Conservation (phyloP, 73 alveolate species). For the Paraurostyla sp. region DNA sequence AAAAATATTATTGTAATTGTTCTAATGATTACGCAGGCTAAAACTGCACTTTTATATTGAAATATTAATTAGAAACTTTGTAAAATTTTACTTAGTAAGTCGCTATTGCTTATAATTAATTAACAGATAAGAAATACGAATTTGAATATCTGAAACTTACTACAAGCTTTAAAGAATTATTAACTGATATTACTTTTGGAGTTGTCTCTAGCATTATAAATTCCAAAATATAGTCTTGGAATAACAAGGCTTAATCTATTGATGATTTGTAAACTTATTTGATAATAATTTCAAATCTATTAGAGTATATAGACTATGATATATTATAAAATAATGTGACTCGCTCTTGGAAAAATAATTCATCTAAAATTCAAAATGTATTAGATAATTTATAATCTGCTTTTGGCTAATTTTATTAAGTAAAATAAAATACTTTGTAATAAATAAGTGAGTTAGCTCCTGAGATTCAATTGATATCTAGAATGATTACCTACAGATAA, state of each 20-base stretch:
- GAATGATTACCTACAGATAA: constrained; percentile 18
- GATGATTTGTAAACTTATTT: constrained; percentile 7
- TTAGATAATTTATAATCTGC: neutral
- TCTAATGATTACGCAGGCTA: neutral
- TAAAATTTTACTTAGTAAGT: neutral
- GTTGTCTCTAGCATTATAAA: neutral
- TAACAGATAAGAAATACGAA: neutral
- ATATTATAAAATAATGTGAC: neutral
- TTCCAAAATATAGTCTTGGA: neutral
- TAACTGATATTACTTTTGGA: neutral
- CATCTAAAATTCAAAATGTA: neutral
- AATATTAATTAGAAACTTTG: neutral
- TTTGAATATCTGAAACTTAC: neutral
- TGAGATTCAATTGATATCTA: neutral
- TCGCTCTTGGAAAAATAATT: neutral
- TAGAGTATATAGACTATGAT: neutral
- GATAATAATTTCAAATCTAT: neutral
- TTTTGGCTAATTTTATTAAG: neutral
- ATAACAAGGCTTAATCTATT: neutral
- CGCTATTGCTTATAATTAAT: neutral
- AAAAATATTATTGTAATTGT: constrained; percentile 31
- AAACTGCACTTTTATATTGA: constrained; percentile 7
- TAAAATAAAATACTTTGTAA: neutral
- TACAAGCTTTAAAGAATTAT: neutral
- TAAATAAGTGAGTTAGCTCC: neutral